Evolutionary conservation across 2,329 filamentous ascomycete species (phyloP), one percentile per base, ranked within the genome.

Genomic region (Chaetomiaceae sp.): DNA sequence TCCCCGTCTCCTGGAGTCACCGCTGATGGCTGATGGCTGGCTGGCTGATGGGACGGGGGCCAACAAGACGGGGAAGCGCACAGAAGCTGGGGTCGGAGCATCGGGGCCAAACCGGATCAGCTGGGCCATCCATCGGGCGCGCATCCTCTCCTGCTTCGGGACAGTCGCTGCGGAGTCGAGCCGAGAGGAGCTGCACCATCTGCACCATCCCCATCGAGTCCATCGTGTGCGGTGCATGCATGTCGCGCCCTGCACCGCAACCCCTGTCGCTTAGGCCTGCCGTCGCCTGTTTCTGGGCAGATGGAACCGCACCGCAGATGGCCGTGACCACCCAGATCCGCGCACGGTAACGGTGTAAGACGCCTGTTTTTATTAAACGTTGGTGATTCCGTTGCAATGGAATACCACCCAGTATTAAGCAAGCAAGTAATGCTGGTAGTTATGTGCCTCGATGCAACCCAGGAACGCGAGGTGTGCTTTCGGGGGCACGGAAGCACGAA

Each of bases 81-180:
- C 39, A 50, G 49, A 53, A 52, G 43, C 41, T 55, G 58, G 58
- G 56, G 55, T 52, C 46, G 40, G 54, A 47, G 47, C 45, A 53
- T 53, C 51, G 55, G 55, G 37, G 55, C 44, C 57, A 54, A 52
- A 57, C 53, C 54, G 55, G 55, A 59, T 55, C 53, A 54, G 53
- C 47, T 57, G 54, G 42, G 21, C 14, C 23, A 19, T 53, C 19
- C 37, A 44, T 37, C 43, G 25, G 20, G n/a, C 43, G 41, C 25
- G 19, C 45, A 48, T 47, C 51, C 4, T 21, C 40, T 44, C 45
- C 51, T 50, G 5, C 37, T 48, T 53, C 34, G 38, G 48, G 43
- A 33, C 30, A 19, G 31, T 25, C 38, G 25, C 49, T 48, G 53
- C 39, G 35, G 27, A 48, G 33, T 35, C 34, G 40, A 41, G 40